These are phyloP conservation scores for Hyphopichia homilentoma DNA, from an alignment of 805 yeast genomes.

Conservation along the genomic window DNA sequence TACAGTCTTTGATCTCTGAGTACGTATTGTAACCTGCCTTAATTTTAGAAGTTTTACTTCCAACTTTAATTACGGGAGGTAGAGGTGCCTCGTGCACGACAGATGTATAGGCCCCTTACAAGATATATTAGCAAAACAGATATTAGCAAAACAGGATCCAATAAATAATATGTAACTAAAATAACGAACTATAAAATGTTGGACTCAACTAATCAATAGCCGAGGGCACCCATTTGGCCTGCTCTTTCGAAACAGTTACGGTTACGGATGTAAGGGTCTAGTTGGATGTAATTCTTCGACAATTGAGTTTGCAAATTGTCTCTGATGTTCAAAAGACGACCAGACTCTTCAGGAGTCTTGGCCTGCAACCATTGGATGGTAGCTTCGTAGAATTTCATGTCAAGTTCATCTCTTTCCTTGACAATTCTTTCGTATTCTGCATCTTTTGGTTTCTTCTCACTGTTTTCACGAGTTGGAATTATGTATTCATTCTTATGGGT, in stretches of 20 bases:
- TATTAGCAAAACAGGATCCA: too few relatives aligned
- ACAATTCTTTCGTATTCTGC: conserved; percentile 36
- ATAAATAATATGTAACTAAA: too few relatives aligned
- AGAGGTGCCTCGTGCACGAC: too few relatives aligned
- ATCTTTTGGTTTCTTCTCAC: conserved; percentile 60
- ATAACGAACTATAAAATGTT: too few relatives aligned
- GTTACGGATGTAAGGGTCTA: conserved; percentile 79
- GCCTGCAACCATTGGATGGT: conserved; percentile 76
- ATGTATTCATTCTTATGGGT: conserved; percentile 54
- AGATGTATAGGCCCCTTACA: too few relatives aligned
- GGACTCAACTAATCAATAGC: too few relatives aligned
- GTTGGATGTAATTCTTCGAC: conserved; percentile 54
- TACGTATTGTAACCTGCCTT: too few relatives aligned
- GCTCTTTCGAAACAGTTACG: conserved; percentile 71
- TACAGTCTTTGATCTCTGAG: too few relatives aligned
- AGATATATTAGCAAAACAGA: too few relatives aligned
- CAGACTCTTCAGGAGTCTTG: conserved; percentile 42
- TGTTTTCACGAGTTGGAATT: conserved; percentile 56
- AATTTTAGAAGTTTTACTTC: too few relatives aligned
- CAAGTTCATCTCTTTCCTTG: conserved; percentile 49
- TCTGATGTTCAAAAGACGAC: conserved; percentile 46
- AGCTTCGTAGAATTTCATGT: conserved; percentile 50
- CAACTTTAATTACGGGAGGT: too few relatives aligned
- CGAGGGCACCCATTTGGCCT: conserved; percentile 31
- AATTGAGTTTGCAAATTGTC: conserved; percentile 50